Evolutionary conservation across 2,329 filamentous ascomycete species (phyloP).

Genomic region (Tolypocladium album): DNA sequence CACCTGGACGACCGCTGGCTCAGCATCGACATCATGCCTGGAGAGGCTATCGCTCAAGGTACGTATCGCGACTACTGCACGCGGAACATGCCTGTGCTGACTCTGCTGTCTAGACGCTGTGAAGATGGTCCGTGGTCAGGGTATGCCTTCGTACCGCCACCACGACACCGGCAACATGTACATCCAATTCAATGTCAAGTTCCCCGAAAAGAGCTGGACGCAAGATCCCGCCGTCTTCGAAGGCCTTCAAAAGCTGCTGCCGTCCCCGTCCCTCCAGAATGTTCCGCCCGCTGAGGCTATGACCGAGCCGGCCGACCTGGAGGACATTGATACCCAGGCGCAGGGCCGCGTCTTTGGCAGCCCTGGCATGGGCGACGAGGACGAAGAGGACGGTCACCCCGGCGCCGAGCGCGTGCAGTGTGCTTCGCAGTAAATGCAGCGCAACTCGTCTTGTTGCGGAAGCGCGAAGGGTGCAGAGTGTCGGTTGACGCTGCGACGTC

Average conservation of each 20-base stretch:
- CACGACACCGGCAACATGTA: constrained; percentile 95
- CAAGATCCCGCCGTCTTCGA: constrained; percentile 60
- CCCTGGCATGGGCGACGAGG: constrained; percentile 54
- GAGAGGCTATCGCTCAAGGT: constrained; percentile 91
- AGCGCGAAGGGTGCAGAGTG: neutral
- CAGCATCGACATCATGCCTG: constrained; percentile 82
- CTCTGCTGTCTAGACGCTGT: constrained; percentile 52
- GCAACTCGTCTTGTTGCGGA: neutral
- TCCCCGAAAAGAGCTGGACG: constrained; percentile 71
- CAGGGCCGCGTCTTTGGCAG: constrained; percentile 59
- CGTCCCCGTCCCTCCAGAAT: constrained; percentile 51
- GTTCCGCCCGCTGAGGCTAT: constrained; percentile 73
- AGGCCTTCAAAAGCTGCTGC: constrained; percentile 75
- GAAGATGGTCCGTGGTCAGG: constrained; percentile 91
- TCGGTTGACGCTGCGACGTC: neutral
- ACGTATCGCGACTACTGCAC: constrained; percentile 26
- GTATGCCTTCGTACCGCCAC: constrained; percentile 93
- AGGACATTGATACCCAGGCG: constrained; percentile 65
- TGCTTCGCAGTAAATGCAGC: constrained; percentile 62
- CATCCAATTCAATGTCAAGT: constrained; percentile 96
- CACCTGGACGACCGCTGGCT: constrained; percentile 97
- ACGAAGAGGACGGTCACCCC: constrained; percentile 65
- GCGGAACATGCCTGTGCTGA: neutral
- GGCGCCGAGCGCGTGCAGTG: constrained; percentile 77
- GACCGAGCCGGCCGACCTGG: constrained; percentile 80